Conservation (phyloP, 371 early-diverging fungal species). For the Smittium culicis region DNA sequence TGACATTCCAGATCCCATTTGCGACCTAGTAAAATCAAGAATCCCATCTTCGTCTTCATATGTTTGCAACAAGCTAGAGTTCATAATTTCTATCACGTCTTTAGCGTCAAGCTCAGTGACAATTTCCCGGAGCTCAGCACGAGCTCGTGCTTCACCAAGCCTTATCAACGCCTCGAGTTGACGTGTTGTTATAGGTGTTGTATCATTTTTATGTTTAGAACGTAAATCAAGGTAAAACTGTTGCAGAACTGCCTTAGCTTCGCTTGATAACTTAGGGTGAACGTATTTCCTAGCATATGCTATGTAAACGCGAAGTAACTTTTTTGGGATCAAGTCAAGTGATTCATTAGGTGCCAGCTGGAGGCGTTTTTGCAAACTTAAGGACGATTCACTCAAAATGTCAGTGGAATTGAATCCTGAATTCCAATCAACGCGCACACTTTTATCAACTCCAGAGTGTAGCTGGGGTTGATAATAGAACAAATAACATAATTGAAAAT, state of each 20-base stretch:
- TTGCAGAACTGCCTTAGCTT: conserved; percentile 41
- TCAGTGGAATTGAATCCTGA: background rate
- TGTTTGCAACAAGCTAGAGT: conserved; percentile 38
- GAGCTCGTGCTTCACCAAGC: conserved; percentile 46
- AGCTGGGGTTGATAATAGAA: too few species aligned
- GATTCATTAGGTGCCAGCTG: conserved; percentile 33
- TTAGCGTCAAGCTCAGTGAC: conserved; percentile 49
- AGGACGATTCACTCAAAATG: background rate
- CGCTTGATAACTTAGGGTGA: conserved; percentile 44
- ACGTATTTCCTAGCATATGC: conserved; percentile 65
- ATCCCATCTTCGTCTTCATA: conserved; percentile 38
- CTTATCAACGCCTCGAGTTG: conserved; percentile 49
- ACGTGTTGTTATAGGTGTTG: conserved; percentile 51
- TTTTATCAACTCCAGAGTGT: background rate
- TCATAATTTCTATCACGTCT: conserved; percentile 48
- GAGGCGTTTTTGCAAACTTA: conserved; percentile 20
- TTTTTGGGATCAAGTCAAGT: conserved; percentile 38
- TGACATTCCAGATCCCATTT: conserved; percentile 41
- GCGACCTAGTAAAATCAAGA: conserved; percentile 38
- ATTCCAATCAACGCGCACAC: background rate
- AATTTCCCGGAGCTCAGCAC: conserved; percentile 43
- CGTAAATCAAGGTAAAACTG: conserved; percentile 62
- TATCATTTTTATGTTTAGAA: conserved; percentile 49
- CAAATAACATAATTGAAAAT: too few species aligned
- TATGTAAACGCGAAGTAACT: conserved; percentile 55